These are phyloP conservation scores for Pichia phayaonensis DNA, from an alignment of 805 yeast genomes.

Conservation along the genomic window DNA sequence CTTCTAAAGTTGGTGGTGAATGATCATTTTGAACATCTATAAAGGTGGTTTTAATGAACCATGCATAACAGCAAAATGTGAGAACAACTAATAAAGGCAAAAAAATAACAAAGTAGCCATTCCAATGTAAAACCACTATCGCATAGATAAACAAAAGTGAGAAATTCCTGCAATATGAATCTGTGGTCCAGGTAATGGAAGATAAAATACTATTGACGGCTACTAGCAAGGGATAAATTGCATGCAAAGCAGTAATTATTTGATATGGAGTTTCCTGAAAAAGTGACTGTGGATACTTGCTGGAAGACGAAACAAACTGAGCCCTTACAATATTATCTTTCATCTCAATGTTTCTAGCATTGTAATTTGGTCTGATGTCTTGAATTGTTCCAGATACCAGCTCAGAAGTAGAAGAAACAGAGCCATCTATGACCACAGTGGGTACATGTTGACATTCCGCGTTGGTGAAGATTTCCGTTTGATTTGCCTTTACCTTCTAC, in stretches of 20 bases:
- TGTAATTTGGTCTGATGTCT: background rate
- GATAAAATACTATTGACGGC: conserved; percentile 38
- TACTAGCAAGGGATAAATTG: conserved; percentile 40
- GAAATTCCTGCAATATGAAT: conserved; percentile 40
- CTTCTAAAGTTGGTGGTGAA: conserved; percentile 43
- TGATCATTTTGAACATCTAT: conserved; percentile 23
- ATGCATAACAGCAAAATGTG: conserved; percentile 34
- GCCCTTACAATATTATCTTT: background rate
- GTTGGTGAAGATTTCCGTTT: background rate
- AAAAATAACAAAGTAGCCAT: conserved; percentile 25
- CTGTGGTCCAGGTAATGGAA: conserved; percentile 49
- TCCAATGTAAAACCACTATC: conserved; percentile 38
- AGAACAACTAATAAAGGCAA: conserved; percentile 34
- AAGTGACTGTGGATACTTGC: conserved; percentile 10
- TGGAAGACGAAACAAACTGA: conserved; percentile 12
- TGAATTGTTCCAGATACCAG: background rate
- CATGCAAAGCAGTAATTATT: conserved; percentile 38
- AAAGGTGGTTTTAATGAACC: conserved; percentile 37
- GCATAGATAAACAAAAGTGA: conserved; percentile 33
- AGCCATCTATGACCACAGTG: background rate
- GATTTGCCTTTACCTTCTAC: background rate
- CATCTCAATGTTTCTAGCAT: background rate
- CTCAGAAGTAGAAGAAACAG: background rate
- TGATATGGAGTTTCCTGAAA: conserved; percentile 30
- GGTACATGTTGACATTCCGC: background rate